phyloP scores from a whole-genome alignment of 1,284 basidiomycete genomes.

The Vanrija sp. region DNA sequence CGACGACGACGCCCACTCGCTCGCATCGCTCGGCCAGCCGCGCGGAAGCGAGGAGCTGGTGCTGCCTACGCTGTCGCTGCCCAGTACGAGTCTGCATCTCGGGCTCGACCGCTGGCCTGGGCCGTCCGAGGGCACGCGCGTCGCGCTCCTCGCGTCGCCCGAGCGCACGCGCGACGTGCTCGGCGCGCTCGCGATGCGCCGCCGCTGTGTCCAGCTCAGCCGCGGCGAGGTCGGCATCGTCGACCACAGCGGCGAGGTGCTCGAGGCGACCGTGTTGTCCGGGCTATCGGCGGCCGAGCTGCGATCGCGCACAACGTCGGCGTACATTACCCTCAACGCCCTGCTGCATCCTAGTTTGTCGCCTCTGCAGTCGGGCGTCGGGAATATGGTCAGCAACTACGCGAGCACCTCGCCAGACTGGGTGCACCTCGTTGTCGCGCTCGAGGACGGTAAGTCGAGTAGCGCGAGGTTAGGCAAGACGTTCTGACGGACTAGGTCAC shows the following conservation, averaged over 20 bases:
- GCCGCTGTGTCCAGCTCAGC: slow-evolving; percentile 29
- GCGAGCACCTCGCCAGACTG: slow-evolving; percentile 16
- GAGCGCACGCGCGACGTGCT: slow-evolving; percentile 26
- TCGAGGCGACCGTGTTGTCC: slow-evolving; percentile 25
- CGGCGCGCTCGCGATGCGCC: slow-evolving; percentile 18
- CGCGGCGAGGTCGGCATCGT: slow-evolving; percentile 28
- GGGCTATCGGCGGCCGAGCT: slow-evolving; percentile 17
- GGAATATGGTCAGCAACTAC: slow-evolving; percentile 24
- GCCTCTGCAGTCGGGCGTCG: slow-evolving; percentile 16
- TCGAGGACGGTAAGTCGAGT: slow-evolving; percentile 12
- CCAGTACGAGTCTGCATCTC: slow-evolving; percentile 35
- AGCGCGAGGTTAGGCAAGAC: not conserved
- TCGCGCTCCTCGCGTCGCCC: slow-evolving; percentile 26
- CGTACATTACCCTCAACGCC: slow-evolving; percentile 27
- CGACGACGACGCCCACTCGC: not conserved
- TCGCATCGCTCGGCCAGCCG: slow-evolving; percentile 1
- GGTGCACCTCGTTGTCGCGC: slow-evolving; percentile 26
- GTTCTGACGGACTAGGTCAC: slow-evolving; percentile 10
- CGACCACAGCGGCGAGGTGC: slow-evolving; percentile 5
- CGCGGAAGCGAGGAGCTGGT: slow-evolving; percentile 28
- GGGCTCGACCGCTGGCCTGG: slow-evolving; percentile 25
- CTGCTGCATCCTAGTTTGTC: slow-evolving; percentile 27
- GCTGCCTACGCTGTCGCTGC: slow-evolving; percentile 36
- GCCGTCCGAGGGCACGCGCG: slow-evolving; percentile 9
- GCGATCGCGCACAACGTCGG: slow-evolving; percentile 9